phyloP scores from a whole-genome alignment of 2,329 filamentous ascomycete genomes.

The Penicillium olsonii region DNA sequence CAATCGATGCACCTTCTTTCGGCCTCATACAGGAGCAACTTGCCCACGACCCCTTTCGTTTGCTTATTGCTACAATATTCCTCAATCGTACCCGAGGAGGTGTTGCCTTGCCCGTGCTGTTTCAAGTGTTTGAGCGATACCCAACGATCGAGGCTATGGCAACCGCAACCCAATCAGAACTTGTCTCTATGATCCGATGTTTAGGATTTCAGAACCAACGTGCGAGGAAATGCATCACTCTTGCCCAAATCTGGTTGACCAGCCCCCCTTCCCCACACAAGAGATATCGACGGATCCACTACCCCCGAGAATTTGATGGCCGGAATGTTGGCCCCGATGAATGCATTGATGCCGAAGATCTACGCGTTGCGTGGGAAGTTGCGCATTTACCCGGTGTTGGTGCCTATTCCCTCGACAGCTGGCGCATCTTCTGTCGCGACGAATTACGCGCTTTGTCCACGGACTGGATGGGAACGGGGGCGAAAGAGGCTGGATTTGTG shows the following conservation, averaged over 20 bases:
- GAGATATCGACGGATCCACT: slow-evolving; percentile 60
- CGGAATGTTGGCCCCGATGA: slow-evolving; percentile 51
- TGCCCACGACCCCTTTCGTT: slow-evolving; percentile 71
- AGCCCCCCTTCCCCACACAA: slow-evolving; percentile 61
- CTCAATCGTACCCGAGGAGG: slow-evolving; percentile 77
- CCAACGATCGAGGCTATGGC: slow-evolving; percentile 67
- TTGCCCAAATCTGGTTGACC: slow-evolving; percentile 69
- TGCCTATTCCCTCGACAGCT: slow-evolving; percentile 82
- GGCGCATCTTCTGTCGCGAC: slow-evolving; percentile 92
- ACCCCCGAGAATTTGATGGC: slow-evolving; percentile 54
- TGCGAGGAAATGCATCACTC: slow-evolving; percentile 66
- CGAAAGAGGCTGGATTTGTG: slow-evolving; percentile 58
- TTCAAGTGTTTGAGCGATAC: slow-evolving; percentile 66
- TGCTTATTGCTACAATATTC: slow-evolving; percentile 81
- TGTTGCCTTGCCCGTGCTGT: slow-evolving; percentile 74
- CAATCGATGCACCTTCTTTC: slow-evolving; percentile 64
- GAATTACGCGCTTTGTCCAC: slow-evolving; percentile 65
- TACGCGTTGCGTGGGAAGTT: slow-evolving; percentile 72
- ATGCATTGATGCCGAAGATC: slow-evolving; percentile 50
- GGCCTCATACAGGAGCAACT: slow-evolving; percentile 84
- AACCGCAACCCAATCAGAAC: slow-evolving; percentile 55
- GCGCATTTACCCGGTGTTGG: slow-evolving; percentile 77
- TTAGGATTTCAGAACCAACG: slow-evolving; percentile 72
- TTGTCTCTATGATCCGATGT: slow-evolving; percentile 65
- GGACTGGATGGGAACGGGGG: slow-evolving; percentile 65